phyloP scores from a whole-genome alignment of 768 basidiomycete species.

The Panaeolus cyanescens region DNA sequence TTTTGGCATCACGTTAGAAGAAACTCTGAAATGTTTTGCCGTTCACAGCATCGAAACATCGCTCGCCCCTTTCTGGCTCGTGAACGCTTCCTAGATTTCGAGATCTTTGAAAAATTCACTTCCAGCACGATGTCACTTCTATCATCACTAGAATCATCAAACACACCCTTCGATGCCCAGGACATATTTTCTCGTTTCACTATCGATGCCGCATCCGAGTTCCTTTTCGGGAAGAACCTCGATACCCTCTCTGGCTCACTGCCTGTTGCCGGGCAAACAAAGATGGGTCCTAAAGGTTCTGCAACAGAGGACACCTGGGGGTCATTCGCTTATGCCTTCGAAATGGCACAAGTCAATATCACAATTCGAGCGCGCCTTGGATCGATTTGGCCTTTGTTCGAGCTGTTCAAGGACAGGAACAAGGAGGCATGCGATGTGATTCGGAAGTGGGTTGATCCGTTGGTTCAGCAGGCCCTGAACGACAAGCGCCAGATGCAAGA shows the following conservation, averaged over 20 bases:
- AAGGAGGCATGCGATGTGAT: conserved; percentile 50
- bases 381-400: conserved; percentile 61
- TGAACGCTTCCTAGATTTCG: conserved; percentile 72
- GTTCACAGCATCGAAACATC: conserved; percentile 57
- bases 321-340: conserved; percentile 60
- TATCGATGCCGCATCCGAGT: conserved; percentile 72
- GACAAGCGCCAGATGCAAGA: conserved; percentile 40
- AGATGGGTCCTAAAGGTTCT: conserved; percentile 59
- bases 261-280: conserved; percentile 46
- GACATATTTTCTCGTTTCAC: conserved; percentile 71
- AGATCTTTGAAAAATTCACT: conserved; percentile 62
- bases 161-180: conserved; percentile 60
- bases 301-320: conserved; percentile 63
- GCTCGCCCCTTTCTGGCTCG: conserved; percentile 75
- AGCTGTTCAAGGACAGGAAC: conserved; percentile 58
- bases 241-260: conserved; percentile 59
- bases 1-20: not conserved
- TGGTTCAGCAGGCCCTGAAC: conserved; percentile 55
- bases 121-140: conserved; percentile 49
- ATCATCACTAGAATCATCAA: conserved; percentile 35
- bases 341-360: conserved; percentile 55
- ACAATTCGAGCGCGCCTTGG: conserved; percentile 52
- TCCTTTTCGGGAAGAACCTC: conserved; percentile 68
- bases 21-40: conserved; percentile 4
- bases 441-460: conserved; percentile 62